Evolutionary conservation across 176 grass and related monocot species (phyloP).

Genomic region (Rhipidocladum racemiflorum): DNA sequence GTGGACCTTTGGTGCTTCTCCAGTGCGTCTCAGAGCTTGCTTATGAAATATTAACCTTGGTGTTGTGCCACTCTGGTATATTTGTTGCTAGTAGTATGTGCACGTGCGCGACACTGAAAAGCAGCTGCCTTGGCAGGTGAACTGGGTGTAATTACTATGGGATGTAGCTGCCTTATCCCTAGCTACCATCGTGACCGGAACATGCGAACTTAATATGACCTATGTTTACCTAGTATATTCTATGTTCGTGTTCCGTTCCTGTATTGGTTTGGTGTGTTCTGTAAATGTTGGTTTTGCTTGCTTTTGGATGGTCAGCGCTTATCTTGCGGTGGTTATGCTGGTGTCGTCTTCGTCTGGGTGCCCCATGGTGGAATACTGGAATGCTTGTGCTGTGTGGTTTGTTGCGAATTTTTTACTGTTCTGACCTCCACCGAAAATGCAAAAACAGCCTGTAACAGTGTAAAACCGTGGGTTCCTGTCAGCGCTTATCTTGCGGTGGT

Average conservation of each 20-base stretch:
- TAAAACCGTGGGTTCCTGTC: too few relatives aligned
- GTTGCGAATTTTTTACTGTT: too few relatives aligned
- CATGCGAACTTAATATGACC: background rate
- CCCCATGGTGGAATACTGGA: background rate
- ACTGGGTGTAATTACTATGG: slow-evolving; percentile 2
- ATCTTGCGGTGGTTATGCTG: background rate
- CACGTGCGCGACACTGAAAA: background rate
- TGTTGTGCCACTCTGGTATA: slow-evolving; percentile 7
- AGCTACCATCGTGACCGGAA: background rate
- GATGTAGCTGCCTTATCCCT: background rate
- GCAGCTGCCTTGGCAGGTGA: background rate
- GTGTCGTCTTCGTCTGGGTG: background rate
- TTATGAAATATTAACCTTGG: slow-evolving; percentile 11
- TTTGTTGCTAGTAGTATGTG: background rate
- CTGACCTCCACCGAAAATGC: too few relatives aligned
- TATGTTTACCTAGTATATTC: background rate
- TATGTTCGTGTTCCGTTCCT: background rate
- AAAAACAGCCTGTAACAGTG: too few relatives aligned
- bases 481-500: background rate
- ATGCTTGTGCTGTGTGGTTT: background rate
- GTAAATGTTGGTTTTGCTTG: background rate
- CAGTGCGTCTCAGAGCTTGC: slow-evolving; percentile 17
- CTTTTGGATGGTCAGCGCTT: background rate
- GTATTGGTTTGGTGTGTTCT: background rate
- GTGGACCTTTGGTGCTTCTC: background rate